These are phyloP conservation scores for Streptanthus diversifolius DNA, from an alignment of 345 rosid genomes.

Conservation along the genomic window DNA sequence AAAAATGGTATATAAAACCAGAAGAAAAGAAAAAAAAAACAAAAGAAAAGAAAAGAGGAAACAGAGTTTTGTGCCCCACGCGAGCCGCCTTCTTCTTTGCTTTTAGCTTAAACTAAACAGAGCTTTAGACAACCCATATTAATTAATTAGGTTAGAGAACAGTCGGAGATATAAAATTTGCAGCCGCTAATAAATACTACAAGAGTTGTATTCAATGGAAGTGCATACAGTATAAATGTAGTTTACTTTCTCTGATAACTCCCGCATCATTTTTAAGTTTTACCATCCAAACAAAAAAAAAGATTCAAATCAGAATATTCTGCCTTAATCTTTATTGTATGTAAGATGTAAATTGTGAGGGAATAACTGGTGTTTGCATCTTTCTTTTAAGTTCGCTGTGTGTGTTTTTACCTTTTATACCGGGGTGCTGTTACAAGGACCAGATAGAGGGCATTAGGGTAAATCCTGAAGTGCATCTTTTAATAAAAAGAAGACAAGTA, in stretches of 20 bases:
- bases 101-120: neutral
- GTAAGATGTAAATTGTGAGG: neutral
- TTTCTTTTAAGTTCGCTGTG: neutral
- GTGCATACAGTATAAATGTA: too few relatives aligned
- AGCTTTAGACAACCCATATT: neutral
- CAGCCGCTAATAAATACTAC: neutral
- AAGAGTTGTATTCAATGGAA: neutral
- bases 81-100: constrained; percentile 29
- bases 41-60: neutral
- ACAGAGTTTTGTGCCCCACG: constrained; percentile 39
- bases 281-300: neutral
- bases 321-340: too few relatives aligned
- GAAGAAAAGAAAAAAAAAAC: neutral
- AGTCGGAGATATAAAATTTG: neutral
- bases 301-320: neutral
- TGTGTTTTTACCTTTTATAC: neutral
- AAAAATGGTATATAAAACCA: neutral
- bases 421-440: neutral
- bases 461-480: neutral
- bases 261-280: neutral
- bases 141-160: neutral
- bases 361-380: neutral
- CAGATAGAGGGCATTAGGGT: neutral
- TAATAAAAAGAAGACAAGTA: neutral
- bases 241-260: too few relatives aligned